Conservation (phyloP, 1,284 basidiomycete species). For the Sporisorium exsertum region DNA sequence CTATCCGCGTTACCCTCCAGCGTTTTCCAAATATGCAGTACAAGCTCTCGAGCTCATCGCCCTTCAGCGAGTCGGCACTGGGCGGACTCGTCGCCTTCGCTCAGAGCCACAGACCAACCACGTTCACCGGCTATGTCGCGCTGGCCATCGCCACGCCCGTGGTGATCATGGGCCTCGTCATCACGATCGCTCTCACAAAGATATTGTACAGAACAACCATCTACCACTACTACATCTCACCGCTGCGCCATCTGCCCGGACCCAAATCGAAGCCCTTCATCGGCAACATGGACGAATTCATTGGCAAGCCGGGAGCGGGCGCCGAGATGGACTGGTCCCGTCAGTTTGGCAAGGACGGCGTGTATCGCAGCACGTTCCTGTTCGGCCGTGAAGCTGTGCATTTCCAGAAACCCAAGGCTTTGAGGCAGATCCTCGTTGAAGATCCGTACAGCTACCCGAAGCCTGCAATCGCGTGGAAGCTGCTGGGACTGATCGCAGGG, state of each 20-base stretch:
- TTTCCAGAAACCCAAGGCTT: slow-evolving; percentile 37
- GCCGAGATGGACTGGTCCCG: slow-evolving; percentile 42
- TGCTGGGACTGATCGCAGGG: slow-evolving; percentile 48
- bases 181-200: slow-evolving; percentile 9
- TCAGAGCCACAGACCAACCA: slow-evolving; percentile 22
- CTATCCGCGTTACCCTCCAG: not conserved
- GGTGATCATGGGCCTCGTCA: slow-evolving; percentile 4
- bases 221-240: slow-evolving; percentile 42
- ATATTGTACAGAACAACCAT: slow-evolving; percentile 43
- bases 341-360: slow-evolving; percentile 33
- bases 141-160: slow-evolving; percentile 6
- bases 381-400: slow-evolving; percentile 48
- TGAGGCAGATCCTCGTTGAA: slow-evolving; percentile 51
- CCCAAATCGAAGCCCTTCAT: slow-evolving; percentile 39
- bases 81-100: slow-evolving; percentile 16
- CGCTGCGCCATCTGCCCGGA: slow-evolving; percentile 47
- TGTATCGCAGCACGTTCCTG: slow-evolving; percentile 38
- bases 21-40: slow-evolving; percentile 18
- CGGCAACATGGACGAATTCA: slow-evolving; percentile 45
- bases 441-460: slow-evolving; percentile 54
- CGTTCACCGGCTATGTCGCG: slow-evolving; percentile 5
- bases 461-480: slow-evolving; percentile 40
- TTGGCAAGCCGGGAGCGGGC: slow-evolving; percentile 30
- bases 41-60: slow-evolving; percentile 24
- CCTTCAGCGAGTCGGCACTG: slow-evolving; percentile 24